Percentiles rank a stretch among this genome's conserved stretches.
phyloP scores from a whole-genome alignment of 257 asterid genomes.

The Coffea canephora region DNA sequence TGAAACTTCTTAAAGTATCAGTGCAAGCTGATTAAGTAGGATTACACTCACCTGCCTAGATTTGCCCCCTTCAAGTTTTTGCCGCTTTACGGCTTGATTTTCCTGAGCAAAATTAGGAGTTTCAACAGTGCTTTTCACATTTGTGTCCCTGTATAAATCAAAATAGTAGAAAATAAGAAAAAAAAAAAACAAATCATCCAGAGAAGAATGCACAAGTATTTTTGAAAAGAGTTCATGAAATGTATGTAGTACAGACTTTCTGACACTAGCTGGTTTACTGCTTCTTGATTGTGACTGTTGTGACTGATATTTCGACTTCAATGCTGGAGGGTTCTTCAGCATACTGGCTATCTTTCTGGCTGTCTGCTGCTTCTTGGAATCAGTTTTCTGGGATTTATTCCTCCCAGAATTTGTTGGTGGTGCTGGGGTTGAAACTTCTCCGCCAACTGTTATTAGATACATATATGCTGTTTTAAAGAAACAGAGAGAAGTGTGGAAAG shows the following conservation, averaged over 20 bases:
- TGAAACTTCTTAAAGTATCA: background rate
- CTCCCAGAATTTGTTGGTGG: conserved; percentile 27
- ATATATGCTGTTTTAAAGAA: background rate
- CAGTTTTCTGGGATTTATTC: conserved; percentile 22
- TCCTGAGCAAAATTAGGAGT: conserved; percentile 69
- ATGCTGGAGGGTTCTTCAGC: conserved; percentile 60
- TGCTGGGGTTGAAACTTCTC: conserved; percentile 67
- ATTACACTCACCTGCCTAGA: conserved; percentile 55
- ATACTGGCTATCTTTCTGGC: conserved; percentile 64
- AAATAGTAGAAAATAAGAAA: background rate
- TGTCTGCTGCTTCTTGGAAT: conserved; percentile 47
- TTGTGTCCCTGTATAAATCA: conserved; percentile 43
- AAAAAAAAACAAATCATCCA: background rate
- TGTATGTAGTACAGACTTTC: conserved; percentile 40
- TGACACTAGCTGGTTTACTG: conserved; percentile 48
- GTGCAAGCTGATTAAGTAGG: background rate
- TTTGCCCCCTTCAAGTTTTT: conserved; percentile 85
- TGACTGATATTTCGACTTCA: conserved; percentile 49
- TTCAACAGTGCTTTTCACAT: conserved; percentile 44
- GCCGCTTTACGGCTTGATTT: conserved; percentile 88
- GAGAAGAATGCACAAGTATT: background rate
- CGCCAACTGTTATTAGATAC: conserved; percentile 1
- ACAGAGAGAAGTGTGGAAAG: background rate
- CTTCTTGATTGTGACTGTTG: conserved; percentile 49
- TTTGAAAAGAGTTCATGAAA: background rate